Percentiles rank a stretch among this genome's conserved stretches.
These are phyloP conservation scores for Westerdykella sp. DNA, from an alignment of 2,329 filamentous ascomycete species.

Conservation along the genomic window DNA sequence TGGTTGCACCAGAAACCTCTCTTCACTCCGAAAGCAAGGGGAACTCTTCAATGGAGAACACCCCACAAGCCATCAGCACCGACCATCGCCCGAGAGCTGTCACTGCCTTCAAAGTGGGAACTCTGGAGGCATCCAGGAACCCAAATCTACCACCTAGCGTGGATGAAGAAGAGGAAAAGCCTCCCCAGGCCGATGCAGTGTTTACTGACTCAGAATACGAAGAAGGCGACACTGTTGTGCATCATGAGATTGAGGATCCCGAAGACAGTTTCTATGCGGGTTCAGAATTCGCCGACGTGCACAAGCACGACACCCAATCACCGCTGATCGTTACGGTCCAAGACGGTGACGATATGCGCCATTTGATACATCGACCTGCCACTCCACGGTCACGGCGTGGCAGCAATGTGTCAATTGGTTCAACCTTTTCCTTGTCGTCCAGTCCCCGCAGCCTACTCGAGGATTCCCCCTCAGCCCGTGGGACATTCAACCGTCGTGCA, in stretches of 20 bases:
- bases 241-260: slow-evolving; percentile 3
- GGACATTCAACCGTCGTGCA: slow-evolving; percentile 18
- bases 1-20: not conserved
- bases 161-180: not conserved
- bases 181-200: not conserved
- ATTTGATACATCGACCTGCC: slow-evolving; percentile 15
- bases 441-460: slow-evolving; percentile 26
- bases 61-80: not conserved
- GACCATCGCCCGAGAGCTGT: not conserved
- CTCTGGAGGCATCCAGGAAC: not conserved
- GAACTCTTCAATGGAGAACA: not conserved
- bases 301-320: slow-evolving; percentile 11
- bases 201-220: slow-evolving; percentile 27
- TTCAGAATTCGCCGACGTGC: not conserved
- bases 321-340: slow-evolving; percentile 17
- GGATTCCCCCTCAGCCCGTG: slow-evolving; percentile 34
- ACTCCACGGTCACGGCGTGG: slow-evolving; percentile 28
- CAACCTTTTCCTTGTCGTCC: slow-evolving; percentile 26
- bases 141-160: not conserved
- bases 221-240: slow-evolving; percentile 31
- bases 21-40: slow-evolving; percentile 2
- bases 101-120: not conserved
- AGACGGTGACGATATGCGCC: slow-evolving; percentile 7
- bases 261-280: not conserved
- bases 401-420: slow-evolving; percentile 27